A percentile compares a stretch with the other conserved stretches of the same genome.
These are phyloP conservation scores for Termitomyces sp. DNA, from an alignment of 768 basidiomycete genomes.

Conservation along the genomic window DNA sequence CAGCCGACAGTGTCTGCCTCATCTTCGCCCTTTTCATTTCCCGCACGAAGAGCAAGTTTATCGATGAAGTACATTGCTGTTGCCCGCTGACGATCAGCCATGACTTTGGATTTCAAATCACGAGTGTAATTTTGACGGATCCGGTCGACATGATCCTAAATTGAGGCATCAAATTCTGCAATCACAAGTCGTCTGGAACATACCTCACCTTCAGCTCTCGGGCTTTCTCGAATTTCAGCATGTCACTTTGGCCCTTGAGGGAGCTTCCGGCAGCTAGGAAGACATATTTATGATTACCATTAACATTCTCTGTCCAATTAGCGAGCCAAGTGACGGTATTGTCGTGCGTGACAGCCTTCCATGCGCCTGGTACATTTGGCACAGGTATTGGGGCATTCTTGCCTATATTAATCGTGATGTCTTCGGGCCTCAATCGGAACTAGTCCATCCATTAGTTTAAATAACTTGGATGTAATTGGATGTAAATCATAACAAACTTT, in stretches of 20 bases:
- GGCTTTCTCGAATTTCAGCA: conserved; percentile 97
- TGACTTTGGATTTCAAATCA: conserved; percentile 86
- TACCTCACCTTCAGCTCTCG: conserved; percentile 82
- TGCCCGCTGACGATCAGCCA: conserved; percentile 94
- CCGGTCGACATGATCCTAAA: conserved; percentile 81
- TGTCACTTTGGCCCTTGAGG: conserved; percentile 96
- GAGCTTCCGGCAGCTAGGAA: conserved; percentile 97
- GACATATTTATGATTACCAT: conserved; percentile 93
- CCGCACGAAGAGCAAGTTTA: conserved; percentile 92
- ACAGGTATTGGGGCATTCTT: conserved; percentile 65
- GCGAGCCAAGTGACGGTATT: conserved; percentile 99
- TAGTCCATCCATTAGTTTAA: conserved; percentile 24
- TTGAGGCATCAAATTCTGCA: conserved; percentile 1
- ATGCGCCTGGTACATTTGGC: conserved; percentile 90
- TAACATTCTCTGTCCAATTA: conserved; percentile 98
- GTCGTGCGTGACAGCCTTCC: conserved; percentile 87
- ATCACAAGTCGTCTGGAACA: background rate
- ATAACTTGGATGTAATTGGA: background rate
- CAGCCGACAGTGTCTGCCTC: conserved; percentile 99
- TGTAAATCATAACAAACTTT: conserved; percentile 53
- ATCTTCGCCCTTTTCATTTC: conserved; percentile 99
- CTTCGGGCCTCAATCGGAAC: conserved; percentile 89
- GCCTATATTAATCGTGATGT: conserved; percentile 95
- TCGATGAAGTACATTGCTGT: conserved; percentile 99
- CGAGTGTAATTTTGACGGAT: conserved; percentile 85